A percentile compares a stretch with the other conserved stretches of the same genome.
phyloP scores from a whole-genome alignment of 805 yeast species.

The Lipomyces japonicus region DNA sequence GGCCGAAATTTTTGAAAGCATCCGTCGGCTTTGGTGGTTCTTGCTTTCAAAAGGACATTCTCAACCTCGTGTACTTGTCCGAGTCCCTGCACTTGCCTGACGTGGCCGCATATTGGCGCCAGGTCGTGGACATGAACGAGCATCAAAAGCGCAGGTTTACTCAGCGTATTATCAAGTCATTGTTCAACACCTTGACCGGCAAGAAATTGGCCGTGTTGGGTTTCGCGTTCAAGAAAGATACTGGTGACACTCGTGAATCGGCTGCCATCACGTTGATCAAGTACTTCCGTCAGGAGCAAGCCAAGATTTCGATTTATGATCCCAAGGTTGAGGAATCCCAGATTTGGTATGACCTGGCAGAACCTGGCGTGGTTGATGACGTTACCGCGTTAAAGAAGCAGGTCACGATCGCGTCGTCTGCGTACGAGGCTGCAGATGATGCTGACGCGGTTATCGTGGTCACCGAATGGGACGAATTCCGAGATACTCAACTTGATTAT shows the following conservation, averaged over 20 bases:
- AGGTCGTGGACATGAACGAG: conserved; percentile 36
- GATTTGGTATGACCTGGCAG: conserved; percentile 32
- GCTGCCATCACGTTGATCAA: conserved; percentile 34
- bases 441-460: conserved; percentile 35
- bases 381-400: conserved; percentile 26
- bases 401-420: conserved; percentile 29
- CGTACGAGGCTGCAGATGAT: conserved; percentile 33
- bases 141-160: conserved; percentile 35
- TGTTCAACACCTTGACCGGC: conserved; percentile 34
- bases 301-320: conserved; percentile 34
- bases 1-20: conserved; percentile 35
- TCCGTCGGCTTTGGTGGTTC: conserved; percentile 37
- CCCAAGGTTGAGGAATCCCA: conserved; percentile 36
- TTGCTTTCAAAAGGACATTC: conserved; percentile 36
- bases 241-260: conserved; percentile 36
- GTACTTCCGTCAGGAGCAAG: conserved; percentile 33
- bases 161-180: conserved; percentile 31
- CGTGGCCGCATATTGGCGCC: conserved; percentile 34
- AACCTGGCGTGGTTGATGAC: conserved; percentile 27
- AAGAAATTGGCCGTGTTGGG: conserved; percentile 35
- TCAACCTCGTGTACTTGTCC: conserved; percentile 34
- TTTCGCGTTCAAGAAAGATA: conserved; percentile 37
- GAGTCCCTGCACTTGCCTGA: conserved; percentile 35
- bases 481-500: conserved; percentile 33
- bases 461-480: conserved; percentile 37